Conservation (phyloP, 2,329 filamentous ascomycete genomes). For the Mollisia scopiformis region DNA sequence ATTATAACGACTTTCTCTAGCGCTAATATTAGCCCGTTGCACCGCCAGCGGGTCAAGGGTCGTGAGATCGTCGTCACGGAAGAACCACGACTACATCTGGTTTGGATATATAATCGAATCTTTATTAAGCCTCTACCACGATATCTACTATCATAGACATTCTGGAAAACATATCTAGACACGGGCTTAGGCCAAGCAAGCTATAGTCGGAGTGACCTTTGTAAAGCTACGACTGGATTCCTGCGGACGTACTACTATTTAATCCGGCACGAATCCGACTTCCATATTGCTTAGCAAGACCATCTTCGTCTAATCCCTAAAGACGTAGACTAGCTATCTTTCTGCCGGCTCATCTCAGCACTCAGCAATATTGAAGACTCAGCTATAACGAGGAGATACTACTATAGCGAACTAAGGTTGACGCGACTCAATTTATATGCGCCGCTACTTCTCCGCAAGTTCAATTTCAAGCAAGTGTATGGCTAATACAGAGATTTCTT, state of each 20-base stretch:
- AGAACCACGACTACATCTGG: slow-evolving; percentile 25
- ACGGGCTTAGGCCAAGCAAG: too few species aligned
- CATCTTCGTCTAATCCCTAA: slow-evolving; percentile 36
- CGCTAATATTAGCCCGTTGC: too few species aligned
- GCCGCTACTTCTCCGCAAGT: background rate
- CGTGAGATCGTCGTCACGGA: slow-evolving; percentile 41
- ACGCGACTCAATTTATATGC: slow-evolving; percentile 35
- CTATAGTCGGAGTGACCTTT: too few species aligned
- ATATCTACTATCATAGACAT: slow-evolving; percentile 28
- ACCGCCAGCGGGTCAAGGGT: slow-evolving; percentile 36
- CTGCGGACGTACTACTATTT: slow-evolving; percentile 39
- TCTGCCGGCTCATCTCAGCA: too few species aligned
- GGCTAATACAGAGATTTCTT: slow-evolving; percentile 46
- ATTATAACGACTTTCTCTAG: too few species aligned
- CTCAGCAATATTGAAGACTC: slow-evolving; percentile 36
- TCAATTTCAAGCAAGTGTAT: slow-evolving; percentile 20
- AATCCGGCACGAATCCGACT: slow-evolving; percentile 39
- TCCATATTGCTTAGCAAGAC: slow-evolving; percentile 37
- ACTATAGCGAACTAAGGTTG: slow-evolving; percentile 40
- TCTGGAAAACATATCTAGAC: slow-evolving; percentile 15
- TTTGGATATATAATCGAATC: slow-evolving; percentile 33
- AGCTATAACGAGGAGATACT: too few species aligned
- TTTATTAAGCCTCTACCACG: slow-evolving; percentile 40
- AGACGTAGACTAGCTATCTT: slow-evolving; percentile 17
- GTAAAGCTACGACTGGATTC: slow-evolving; percentile 34